A percentile compares a stretch with the other conserved stretches of the same genome.
Evolutionary conservation across 2,329 filamentous ascomycete species (phyloP).

Genomic region (Verticillium zaregamsianum): DNA sequence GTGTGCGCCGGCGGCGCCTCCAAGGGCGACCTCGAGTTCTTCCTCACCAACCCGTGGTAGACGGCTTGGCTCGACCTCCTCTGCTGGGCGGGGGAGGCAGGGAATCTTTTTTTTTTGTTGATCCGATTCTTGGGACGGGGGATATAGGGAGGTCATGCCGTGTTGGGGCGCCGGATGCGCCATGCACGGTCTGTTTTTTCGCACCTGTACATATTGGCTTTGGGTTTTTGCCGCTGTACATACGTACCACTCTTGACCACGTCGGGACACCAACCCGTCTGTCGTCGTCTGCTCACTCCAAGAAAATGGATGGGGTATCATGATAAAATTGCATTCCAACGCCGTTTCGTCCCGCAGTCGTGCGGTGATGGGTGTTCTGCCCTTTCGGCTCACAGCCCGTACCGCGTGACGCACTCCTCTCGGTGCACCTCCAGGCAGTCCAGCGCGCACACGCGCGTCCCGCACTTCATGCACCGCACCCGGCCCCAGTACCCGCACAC

Average conservation of each 20-base stretch:
- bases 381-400: conserved; percentile 38
- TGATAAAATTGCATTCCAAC: neutral
- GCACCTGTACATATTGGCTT: neutral
- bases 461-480: conserved; percentile 73
- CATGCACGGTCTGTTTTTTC: neutral
- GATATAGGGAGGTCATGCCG: neutral
- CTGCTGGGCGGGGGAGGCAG: neutral
- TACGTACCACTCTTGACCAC: neutral
- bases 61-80: neutral
- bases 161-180: neutral
- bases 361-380: neutral
- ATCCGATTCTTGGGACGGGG: neutral
- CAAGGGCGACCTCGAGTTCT: conserved; percentile 40
- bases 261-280: neutral
- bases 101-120: neutral
- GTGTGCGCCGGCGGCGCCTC: conserved; percentile 45
- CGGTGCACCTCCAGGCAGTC: conserved; percentile 70
- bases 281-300: neutral
- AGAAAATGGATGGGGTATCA: neutral
- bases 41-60: conserved; percentile 16
- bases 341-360: neutral
- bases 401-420: conserved; percentile 66
- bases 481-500: conserved; percentile 81
- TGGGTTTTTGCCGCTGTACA: neutral
- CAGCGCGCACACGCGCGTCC: conserved; percentile 71